phyloP scores from a whole-genome alignment of 331 rosid species.

The Malus hybrid region DNA sequence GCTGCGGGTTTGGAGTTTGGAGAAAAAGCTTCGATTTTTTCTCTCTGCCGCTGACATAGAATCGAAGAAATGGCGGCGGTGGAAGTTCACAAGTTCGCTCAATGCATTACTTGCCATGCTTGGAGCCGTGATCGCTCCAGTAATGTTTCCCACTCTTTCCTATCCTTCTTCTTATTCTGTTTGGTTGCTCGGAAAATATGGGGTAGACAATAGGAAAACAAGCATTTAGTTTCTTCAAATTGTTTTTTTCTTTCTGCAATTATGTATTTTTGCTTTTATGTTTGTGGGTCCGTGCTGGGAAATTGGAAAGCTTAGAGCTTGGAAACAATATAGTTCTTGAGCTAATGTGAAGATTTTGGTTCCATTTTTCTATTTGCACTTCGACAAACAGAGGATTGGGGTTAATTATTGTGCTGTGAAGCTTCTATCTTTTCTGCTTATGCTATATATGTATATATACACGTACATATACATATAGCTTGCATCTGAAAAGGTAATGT shows the following conservation, averaged over 20 bases:
- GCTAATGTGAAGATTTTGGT: not conserved
- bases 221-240: not conserved
- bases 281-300: not conserved
- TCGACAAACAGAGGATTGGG: not conserved
- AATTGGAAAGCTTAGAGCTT: not conserved
- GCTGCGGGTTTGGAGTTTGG: not conserved
- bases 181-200: conserved; percentile 4
- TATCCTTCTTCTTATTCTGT: not conserved
- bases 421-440: not conserved
- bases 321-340: not conserved
- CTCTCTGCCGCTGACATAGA: not conserved
- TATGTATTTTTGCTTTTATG: not conserved
- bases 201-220: not conserved
- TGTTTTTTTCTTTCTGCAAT: too few species aligned
- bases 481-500: not conserved
- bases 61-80: conserved; percentile 52
- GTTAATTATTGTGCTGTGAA: not conserved
- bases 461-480: not conserved
- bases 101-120: conserved; percentile 77
- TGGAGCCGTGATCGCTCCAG: conserved; percentile 96
- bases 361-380: not conserved
- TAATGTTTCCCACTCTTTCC: conserved; percentile 8
- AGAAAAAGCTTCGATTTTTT: not conserved
- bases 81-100: conserved; percentile 65
- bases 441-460: not conserved